phyloP scores from a whole-genome alignment of 495 filamentous ascomycete species.

The Tuber indicum region DNA sequence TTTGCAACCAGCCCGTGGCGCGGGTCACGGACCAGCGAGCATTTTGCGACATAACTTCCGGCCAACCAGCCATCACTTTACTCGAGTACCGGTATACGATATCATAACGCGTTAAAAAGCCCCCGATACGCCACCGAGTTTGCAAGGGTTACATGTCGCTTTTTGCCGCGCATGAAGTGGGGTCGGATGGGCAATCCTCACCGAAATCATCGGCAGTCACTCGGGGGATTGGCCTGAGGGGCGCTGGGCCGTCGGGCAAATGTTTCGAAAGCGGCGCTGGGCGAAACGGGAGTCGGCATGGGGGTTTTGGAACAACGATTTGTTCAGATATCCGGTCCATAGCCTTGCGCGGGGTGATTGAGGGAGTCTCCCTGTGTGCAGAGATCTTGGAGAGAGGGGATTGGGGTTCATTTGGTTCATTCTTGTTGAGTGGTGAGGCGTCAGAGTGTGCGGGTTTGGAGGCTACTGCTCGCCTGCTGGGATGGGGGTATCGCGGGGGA shows the following conservation, averaged over 20 bases:
- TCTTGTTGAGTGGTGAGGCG: too few relatives aligned
- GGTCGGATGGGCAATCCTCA: neutral
- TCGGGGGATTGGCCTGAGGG: neutral
- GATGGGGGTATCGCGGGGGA: too few relatives aligned
- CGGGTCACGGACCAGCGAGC: neutral
- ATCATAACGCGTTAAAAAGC: neutral
- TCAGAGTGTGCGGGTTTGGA: too few relatives aligned
- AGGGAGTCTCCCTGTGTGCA: neutral
- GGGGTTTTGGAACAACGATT: neutral
- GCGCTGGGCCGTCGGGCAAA: too few relatives aligned
- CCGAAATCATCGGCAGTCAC: neutral
- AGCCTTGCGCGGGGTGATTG: neutral
- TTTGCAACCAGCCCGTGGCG: neutral
- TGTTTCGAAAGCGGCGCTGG: too few relatives aligned
- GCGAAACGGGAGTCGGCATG: too few relatives aligned
- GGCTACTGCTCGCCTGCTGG: too few relatives aligned
- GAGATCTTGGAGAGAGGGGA: neutral
- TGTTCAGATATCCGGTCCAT: neutral
- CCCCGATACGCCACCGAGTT: neutral
- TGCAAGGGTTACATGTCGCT: neutral
- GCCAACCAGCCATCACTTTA: neutral
- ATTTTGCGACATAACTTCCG: neutral
- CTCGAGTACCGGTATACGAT: neutral
- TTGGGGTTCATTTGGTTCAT: too few relatives aligned
- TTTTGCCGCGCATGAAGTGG: neutral